A percentile compares a stretch with the other conserved stretches of the same genome.
phyloP scores from a whole-genome alignment of 78 protist species.

The Diacronema lutheri region DNA sequence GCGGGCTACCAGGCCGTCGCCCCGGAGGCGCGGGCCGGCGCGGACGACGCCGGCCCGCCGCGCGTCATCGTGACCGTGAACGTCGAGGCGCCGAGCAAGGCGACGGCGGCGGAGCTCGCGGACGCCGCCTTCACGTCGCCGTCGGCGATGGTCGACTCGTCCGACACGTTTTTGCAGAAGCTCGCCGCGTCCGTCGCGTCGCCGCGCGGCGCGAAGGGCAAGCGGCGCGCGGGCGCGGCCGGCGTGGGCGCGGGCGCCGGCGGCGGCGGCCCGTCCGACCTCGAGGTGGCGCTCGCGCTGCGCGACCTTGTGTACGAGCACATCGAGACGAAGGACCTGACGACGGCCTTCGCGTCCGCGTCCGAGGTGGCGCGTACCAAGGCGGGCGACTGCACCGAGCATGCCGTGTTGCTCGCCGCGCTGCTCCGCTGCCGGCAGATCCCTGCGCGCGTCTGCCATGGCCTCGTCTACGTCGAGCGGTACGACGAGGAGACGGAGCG shows the following conservation, averaged over 20 bases:
- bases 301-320: not conserved
- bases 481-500: too few species aligned
- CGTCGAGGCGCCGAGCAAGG: not conserved
- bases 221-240: not conserved
- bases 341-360: conserved; percentile 36
- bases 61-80: not conserved
- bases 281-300: not conserved
- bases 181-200: not conserved
- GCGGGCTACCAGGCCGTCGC: not conserved
- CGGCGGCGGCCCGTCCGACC: not conserved
- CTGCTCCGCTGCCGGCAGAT: conserved; percentile 2
- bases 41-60: not conserved
- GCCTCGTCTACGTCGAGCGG: conserved; percentile 28
- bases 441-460: conserved; percentile 30
- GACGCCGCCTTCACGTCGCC: not conserved
- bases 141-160: conserved; percentile 2
- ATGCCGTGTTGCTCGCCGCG: conserved; percentile 36
- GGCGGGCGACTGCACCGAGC: conserved; percentile 41
- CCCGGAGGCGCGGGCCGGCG: not conserved
- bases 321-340: not conserved
- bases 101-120: not conserved
- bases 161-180: not conserved
- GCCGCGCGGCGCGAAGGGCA: not conserved
- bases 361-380: conserved; percentile 28
- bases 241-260: not conserved